A percentile compares a stretch with the other conserved stretches of the same genome.
phyloP scores from a whole-genome alignment of 805 yeast genomes.

The Myxozyma monticola region DNA sequence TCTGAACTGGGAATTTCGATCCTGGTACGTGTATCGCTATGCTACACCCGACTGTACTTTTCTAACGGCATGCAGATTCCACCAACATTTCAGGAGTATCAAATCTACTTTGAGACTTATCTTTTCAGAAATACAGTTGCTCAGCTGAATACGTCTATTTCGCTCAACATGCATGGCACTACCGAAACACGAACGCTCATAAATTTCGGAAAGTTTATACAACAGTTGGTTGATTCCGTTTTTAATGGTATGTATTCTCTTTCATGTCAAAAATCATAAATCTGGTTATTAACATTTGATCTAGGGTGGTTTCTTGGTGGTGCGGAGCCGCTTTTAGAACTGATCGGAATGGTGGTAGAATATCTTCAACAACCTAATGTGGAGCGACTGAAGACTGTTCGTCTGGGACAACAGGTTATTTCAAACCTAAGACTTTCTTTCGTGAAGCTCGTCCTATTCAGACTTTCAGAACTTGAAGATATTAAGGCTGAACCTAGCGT shows the following conservation, averaged over 20 bases:
- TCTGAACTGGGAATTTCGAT: constrained; percentile 27
- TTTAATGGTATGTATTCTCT: constrained; percentile 20
- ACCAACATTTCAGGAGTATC: constrained; percentile 29
- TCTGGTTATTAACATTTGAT: background rate
- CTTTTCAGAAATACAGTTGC: constrained; percentile 29
- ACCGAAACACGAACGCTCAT: constrained; percentile 26
- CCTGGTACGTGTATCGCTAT: constrained; percentile 5
- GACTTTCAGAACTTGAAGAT: constrained; percentile 26
- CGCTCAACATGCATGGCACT: constrained; percentile 19
- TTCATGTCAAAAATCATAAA: background rate
- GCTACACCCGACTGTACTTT: background rate
- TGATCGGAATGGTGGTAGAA: constrained; percentile 31
- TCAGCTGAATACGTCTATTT: constrained; percentile 26
- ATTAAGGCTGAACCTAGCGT: constrained; percentile 15
- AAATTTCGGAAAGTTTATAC: constrained; percentile 25
- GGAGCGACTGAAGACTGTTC: constrained; percentile 24
- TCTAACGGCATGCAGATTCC: constrained; percentile 20
- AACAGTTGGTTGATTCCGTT: constrained; percentile 26
- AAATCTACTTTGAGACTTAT: constrained; percentile 32
- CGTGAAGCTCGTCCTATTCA: constrained; percentile 21
- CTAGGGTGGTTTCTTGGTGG: constrained; percentile 31
- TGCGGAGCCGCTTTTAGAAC: constrained; percentile 30
- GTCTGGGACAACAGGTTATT: constrained; percentile 18
- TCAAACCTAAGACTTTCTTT: constrained; percentile 21
- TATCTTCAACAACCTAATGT: constrained; percentile 25